Conservation (phyloP, 2,329 filamentous ascomycete genomes). For the Aspergillus sp. region DNA sequence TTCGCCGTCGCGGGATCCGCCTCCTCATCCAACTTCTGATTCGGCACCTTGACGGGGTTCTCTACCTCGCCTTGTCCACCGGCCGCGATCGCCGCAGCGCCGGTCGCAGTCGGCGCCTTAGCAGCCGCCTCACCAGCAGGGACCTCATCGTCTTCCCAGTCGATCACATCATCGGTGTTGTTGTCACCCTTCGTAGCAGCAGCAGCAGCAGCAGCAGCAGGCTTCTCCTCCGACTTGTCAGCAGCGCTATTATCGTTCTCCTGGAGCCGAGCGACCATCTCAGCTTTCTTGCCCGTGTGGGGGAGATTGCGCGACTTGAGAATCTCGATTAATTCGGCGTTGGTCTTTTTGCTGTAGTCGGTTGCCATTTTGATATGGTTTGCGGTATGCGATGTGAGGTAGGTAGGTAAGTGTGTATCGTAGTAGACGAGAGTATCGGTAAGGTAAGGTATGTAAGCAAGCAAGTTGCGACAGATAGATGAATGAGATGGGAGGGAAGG, state of each 20-base stretch:
- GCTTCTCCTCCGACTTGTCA: constrained; percentile 15
- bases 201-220: constrained; percentile 22
- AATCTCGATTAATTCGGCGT: constrained; percentile 52
- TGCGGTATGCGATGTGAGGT: not conserved
- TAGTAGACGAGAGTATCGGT: too few species aligned
- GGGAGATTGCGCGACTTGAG: constrained; percentile 52
- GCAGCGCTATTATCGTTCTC: constrained; percentile 42
- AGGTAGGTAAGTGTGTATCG: not conserved
- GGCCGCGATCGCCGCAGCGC: constrained; percentile 39
- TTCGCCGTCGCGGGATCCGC: constrained; percentile 41
- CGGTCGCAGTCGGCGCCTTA: constrained; percentile 35
- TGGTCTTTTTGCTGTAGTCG: constrained; percentile 54
- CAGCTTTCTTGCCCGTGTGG: constrained; percentile 53
- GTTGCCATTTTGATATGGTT: constrained; percentile 34
- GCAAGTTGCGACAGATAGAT: not conserved
- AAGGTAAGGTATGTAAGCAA: too few species aligned
- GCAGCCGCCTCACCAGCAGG: constrained; percentile 29
- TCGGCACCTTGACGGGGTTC: constrained; percentile 44
- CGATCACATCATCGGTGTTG: constrained; percentile 46
- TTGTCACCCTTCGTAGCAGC: constrained; percentile 31
- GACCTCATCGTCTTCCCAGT: constrained; percentile 48
- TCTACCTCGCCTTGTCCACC: constrained; percentile 41
- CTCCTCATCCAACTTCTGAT: constrained; percentile 37
- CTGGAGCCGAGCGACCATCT: constrained; percentile 50
- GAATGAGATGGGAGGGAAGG: not conserved